Percentiles rank a stretch among this genome's conserved stretches.
phyloP scores from a whole-genome alignment of 257 asterid species.

The Gentiana dahurica region DNA sequence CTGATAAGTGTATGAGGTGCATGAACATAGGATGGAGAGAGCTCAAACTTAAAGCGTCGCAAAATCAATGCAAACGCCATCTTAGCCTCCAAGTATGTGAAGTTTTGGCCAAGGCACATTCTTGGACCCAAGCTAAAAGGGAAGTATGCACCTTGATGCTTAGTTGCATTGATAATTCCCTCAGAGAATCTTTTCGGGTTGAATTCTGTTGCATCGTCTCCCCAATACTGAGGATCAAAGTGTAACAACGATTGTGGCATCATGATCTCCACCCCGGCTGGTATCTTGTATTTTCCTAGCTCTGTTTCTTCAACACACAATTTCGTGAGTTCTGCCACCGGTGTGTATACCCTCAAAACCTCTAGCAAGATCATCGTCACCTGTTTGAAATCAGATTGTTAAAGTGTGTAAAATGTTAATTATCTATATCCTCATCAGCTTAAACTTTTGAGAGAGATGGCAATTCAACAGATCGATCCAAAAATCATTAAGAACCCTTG shows the following conservation, averaged over 20 bases:
- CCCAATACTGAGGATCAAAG: conserved; percentile 34
- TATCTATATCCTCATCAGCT: no score
- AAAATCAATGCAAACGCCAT: conserved; percentile 29
- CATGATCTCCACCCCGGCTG: conserved; percentile 25
- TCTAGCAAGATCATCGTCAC: conserved; percentile 43
- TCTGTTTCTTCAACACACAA: conserved; percentile 23
- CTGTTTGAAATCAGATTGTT: conserved; percentile 9
- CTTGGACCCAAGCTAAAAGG: conserved; percentile 52
- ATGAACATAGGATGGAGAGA: conserved; percentile 41
- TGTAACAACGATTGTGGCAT: conserved; percentile 32
- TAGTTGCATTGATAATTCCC: neutral
- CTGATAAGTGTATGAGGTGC: conserved; percentile 35
- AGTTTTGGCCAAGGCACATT: conserved; percentile 36
- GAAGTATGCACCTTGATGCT: conserved; percentile 18
- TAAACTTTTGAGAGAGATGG: no score
- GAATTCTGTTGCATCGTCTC: conserved; percentile 37
- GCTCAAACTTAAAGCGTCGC: conserved; percentile 23
- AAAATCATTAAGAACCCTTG: no score
- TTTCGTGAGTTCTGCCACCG: conserved; percentile 22
- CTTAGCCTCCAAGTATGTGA: conserved; percentile 39
- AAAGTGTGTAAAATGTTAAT: neutral
- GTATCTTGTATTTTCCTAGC: conserved; percentile 31
- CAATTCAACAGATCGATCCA: no score
- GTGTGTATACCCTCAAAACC: conserved; percentile 46
- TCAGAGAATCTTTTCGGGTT: conserved; percentile 6